Conservation (phyloP, 352 stramenopile species). For the Phytophthora meadii region DNA sequence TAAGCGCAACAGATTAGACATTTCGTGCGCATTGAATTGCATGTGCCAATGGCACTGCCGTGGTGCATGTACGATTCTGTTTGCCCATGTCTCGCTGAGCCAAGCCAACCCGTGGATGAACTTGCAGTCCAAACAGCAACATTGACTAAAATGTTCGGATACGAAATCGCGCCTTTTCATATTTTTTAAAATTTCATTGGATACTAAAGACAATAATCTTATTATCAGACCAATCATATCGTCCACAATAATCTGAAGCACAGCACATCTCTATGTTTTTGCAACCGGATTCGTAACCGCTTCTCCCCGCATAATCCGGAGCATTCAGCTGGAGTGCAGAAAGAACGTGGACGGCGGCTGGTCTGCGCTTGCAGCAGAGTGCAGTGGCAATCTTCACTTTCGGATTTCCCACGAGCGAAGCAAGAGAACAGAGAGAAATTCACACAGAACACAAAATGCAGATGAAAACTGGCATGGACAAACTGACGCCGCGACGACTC, state of each 20-base stretch:
- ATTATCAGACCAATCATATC: background rate
- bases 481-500: slow-evolving; percentile 39
- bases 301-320: slow-evolving; percentile 17
- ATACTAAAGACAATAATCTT: no score
- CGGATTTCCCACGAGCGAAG: slow-evolving; percentile 17
- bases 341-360: slow-evolving; percentile 9
- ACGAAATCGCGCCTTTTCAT: background rate
- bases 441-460: slow-evolving; percentile 13
- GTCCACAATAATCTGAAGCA: background rate
- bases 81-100: slow-evolving; percentile 29
- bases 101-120: slow-evolving; percentile 14
- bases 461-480: slow-evolving; percentile 41
- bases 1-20: slow-evolving; percentile 6
- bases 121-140: slow-evolving; percentile 12
- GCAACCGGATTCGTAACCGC: slow-evolving; percentile 28
- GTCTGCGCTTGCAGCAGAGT: slow-evolving; percentile 8
- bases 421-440: slow-evolving; percentile 6
- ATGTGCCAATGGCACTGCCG: no score
- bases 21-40: slow-evolving; percentile 1
- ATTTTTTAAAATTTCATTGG: background rate
- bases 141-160: slow-evolving; percentile 7
- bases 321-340: slow-evolving; percentile 22
- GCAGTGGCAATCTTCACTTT: slow-evolving; percentile 28
- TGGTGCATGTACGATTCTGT: no score
- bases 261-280: background rate